Evolutionary conservation across 345 rosid genomes (phyloP), one percentile per base, ranked within the genome.

Genomic region (Gossypium mustelinum): DNA sequence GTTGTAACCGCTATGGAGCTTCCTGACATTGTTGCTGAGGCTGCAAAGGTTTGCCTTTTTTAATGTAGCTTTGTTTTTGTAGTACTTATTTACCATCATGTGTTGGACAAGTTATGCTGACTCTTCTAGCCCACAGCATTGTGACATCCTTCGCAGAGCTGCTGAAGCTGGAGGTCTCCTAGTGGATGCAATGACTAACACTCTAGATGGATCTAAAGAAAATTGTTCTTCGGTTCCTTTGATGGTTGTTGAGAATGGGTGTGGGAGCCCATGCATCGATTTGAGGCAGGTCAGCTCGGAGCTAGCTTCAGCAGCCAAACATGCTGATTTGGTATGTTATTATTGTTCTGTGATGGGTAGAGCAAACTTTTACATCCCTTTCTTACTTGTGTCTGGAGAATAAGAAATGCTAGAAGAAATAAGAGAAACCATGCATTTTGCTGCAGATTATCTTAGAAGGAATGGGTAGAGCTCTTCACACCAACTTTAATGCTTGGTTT

Each of bases 171-270:
- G 64, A 59, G 64, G 64, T 13, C 64, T 59, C 41, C 64, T 59
- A 59, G 41, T 59, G 41, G 64, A 59, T 59, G 64, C 64, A 59
- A 59, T 59, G 64, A 59, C 39, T 1, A 59, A 24, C 63, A 59
- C 39, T 1, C 11, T 59, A 24, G 63, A 59, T 24, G 34, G 39
- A 57, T 86, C 88, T 44, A 93, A 88, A 85, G 92, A 87, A 79
- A 83, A 77, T 60, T 78, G 86, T 29, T 52, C 90, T 63, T 91
- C 93, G 17, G 93, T 86, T 69, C 94, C 99, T 62, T 78, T 95
- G 84, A 95, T 88, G 99, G 99, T 93, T 79, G 99, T 95, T 45
- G 99, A 93, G 85, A 95, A 95, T 78, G 99, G 99, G 14, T 95
- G 98, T 18, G 99, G 99, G 63, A 93, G 99, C 82, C 99, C 99